Base-by-base conservation (phyloP, 371 early-diverging fungal species). In the Parasitella parasitica region DNA sequence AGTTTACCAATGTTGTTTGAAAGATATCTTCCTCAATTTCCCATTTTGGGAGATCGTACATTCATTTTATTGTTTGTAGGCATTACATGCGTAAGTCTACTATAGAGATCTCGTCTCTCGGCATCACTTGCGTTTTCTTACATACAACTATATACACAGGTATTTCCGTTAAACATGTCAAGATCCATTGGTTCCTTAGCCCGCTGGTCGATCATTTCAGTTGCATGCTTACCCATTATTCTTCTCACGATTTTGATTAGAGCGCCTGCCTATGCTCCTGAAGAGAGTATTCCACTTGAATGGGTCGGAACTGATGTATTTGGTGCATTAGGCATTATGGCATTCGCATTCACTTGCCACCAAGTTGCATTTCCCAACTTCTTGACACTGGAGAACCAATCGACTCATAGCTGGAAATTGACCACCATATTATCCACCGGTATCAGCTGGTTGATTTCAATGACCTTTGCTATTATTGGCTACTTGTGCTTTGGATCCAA, bases 281-380 rank as follows among this genome's bases (percentile, higher is more conserved):
- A 77, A 46, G 63, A 68, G 13, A 34, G 67, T 13, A 59, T 73
- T 13, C 76, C 82, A 1, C 59, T 80, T 12, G 73, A 68, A n/a
- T 71, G 73, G 59, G 62, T 83, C 1, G 87, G 84, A 13, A 50
- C 72, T 20, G 81, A 84, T 55, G 66, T 85, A 7, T 76, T 81
- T 54, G 76, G 86, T n/a, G 83, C 83, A 1, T 63, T 85, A 18
- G 86, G 84, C 27, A 83, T 86, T 56, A 85, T 86, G 80, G 84
- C 85, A 1, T 86, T 86, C 72, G 87, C 84, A 0, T 84, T 86
- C 61, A 75, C 84, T 12, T 85, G 83, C 26, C 71, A 82, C 22
- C 87, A 86, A 63, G 82, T 83, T 6, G 83, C 86, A 6, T 84
- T 85, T 51, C 71, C 77, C 51, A 86, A 83, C 55, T 86, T 70